Evolutionary conservation across 805 yeast genomes (phyloP).

Genomic region (Candida takata): DNA sequence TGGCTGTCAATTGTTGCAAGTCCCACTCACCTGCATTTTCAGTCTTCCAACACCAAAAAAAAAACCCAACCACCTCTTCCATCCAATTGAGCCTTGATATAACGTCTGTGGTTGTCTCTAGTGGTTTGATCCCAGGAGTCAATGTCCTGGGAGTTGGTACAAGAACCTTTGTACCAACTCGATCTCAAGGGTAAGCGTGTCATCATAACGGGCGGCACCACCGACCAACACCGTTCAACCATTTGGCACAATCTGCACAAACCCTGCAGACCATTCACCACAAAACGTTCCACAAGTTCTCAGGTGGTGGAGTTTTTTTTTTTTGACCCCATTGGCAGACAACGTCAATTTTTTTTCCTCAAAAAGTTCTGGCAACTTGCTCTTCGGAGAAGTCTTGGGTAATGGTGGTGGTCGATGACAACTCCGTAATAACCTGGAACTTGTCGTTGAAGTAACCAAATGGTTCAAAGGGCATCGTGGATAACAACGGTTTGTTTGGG

Average conservation of each 20-base stretch:
- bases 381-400: slow-evolving; percentile 72
- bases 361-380: slow-evolving; percentile 49
- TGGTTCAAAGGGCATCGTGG: slow-evolving; percentile 77
- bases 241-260: slow-evolving; percentile 84
- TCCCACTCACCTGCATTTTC: slow-evolving; percentile 86
- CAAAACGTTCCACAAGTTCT: slow-evolving; percentile 67
- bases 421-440: slow-evolving; percentile 54
- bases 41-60: slow-evolving; percentile 93
- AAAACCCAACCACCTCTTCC: slow-evolving; percentile 82
- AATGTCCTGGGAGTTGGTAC: slow-evolving; percentile 44
- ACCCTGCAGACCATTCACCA: slow-evolving; percentile 91
- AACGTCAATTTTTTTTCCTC: slow-evolving; percentile 53
- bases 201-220: too few species aligned
- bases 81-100: slow-evolving; percentile 86
- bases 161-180: slow-evolving; percentile 52
- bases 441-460: slow-evolving; percentile 57
- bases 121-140: slow-evolving; percentile 53
- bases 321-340: slow-evolving; percentile 47
- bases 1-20: slow-evolving; percentile 47
- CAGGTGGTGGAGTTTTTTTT: slow-evolving; percentile 35
- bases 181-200: too few species aligned
- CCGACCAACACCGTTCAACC: slow-evolving; percentile 87
- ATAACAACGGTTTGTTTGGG: slow-evolving; percentile 54
- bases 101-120: slow-evolving; percentile 54
- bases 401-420: slow-evolving; percentile 82